phyloP scores from a whole-genome alignment of 78 protist genomes.

The Capsaspora owczarzaki region DNA sequence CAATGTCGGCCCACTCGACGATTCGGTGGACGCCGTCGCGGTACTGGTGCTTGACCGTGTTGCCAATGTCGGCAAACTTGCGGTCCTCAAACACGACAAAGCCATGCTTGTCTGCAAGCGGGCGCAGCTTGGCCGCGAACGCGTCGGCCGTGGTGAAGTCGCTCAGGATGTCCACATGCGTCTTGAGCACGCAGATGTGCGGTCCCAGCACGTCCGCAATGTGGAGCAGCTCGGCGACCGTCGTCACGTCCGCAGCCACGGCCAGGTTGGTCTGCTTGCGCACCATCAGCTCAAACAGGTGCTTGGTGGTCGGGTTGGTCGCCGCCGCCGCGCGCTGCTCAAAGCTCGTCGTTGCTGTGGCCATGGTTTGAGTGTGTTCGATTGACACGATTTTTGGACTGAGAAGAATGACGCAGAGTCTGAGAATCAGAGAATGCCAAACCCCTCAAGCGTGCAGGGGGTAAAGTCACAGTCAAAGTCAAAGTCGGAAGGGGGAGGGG shows the following conservation, averaged over 20 bases:
- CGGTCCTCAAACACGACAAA: conserved; percentile 85
- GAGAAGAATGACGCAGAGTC: too few relatives aligned
- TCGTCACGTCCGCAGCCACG: conserved; percentile 59
- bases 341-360: neutral
- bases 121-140: conserved; percentile 2
- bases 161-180: conserved; percentile 79
- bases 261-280: conserved; percentile 61
- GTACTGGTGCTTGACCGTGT: conserved; percentile 61
- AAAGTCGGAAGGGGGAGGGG: too few relatives aligned
- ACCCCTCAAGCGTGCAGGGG: too few relatives aligned
- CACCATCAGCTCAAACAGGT: conserved; percentile 51
- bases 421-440: too few relatives aligned
- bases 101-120: conserved; percentile 40
- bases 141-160: conserved; percentile 63
- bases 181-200: conserved; percentile 71
- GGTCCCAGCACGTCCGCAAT: conserved; percentile 62
- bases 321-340: conserved; percentile 47
- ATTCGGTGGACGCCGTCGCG: conserved; percentile 67
- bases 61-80: conserved; percentile 91
- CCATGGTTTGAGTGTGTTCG: too few relatives aligned
- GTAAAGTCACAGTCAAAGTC: too few relatives aligned
- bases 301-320: conserved; percentile 20
- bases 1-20: conserved; percentile 46
- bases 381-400: too few relatives aligned
- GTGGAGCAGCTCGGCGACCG: conserved; percentile 34